phyloP scores from a whole-genome alignment of 768 basidiomycete species.

The Leccinum sublutescens region DNA sequence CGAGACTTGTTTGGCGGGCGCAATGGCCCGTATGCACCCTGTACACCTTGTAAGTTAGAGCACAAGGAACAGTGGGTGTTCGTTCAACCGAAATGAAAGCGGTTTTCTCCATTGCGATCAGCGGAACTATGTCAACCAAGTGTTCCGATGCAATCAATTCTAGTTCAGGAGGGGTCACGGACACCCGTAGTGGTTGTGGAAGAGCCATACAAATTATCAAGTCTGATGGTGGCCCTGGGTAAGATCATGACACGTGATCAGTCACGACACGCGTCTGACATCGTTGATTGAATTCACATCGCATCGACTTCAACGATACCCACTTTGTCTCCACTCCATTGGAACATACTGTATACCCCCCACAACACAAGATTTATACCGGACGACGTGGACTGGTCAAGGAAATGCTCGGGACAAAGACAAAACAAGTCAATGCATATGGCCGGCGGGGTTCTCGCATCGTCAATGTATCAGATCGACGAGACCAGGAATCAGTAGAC shows the following conservation, averaged over 20 bases:
- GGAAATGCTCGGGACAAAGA: conserved; percentile 56
- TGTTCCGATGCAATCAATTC: conserved; percentile 87
- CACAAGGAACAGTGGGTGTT: conserved; percentile 8
- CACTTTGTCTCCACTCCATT: neutral
- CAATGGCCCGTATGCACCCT: conserved; percentile 94
- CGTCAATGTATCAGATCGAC: conserved; percentile 44
- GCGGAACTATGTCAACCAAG: conserved; percentile 80
- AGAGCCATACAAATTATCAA: conserved; percentile 61
- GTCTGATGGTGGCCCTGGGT: neutral
- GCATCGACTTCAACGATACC: conserved; percentile 3
- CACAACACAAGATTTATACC: neutral
- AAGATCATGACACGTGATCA: conserved; percentile 21
- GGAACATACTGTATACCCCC: neutral
- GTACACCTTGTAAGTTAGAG: conserved; percentile 12
- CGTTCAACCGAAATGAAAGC: conserved; percentile 81
- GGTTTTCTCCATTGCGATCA: conserved; percentile 88
- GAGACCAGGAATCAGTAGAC: conserved; percentile 26
- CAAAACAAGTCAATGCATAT: conserved; percentile 65
- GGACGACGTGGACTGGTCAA: neutral
- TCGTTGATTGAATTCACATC: neutral
- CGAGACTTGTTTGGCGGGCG: conserved; percentile 79
- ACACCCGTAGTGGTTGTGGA: conserved; percentile 64
- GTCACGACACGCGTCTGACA: conserved; percentile 8
- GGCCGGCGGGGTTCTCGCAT: conserved; percentile 62
- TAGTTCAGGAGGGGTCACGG: conserved; percentile 80